A percentile compares a stretch with the other conserved stretches of the same genome.
These are phyloP conservation scores for Alternaria metachromatica DNA, from an alignment of 2,329 filamentous ascomycete genomes.

Conservation along the genomic window DNA sequence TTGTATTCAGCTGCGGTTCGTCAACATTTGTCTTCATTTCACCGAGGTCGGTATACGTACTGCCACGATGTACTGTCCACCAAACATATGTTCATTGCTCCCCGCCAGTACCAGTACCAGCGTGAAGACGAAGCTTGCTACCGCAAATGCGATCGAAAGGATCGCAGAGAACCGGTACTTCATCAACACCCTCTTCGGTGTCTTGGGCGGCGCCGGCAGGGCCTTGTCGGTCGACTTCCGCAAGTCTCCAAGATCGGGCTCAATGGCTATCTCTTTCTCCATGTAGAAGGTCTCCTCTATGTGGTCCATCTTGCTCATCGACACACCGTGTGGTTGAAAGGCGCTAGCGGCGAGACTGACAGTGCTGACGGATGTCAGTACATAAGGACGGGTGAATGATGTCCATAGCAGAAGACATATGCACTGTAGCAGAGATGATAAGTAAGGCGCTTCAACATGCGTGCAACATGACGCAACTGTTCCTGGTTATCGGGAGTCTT, in stretches of 20 bases:
- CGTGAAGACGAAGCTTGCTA: slow-evolving; percentile 22
- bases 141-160: slow-evolving; percentile 16
- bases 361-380: background rate
- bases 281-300: slow-evolving; percentile 10
- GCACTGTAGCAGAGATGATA: background rate
- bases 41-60: slow-evolving; percentile 13
- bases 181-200: slow-evolving; percentile 25
- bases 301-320: background rate
- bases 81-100: slow-evolving; percentile 12
- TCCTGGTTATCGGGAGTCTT: background rate
- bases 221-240: slow-evolving; percentile 27
- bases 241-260: slow-evolving; percentile 31
- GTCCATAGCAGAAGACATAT: background rate
- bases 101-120: slow-evolving; percentile 28
- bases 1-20: background rate
- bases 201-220: slow-evolving; percentile 24
- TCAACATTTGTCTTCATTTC: background rate
- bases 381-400: background rate
- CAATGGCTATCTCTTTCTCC: slow-evolving; percentile 17
- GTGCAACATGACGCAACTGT: slow-evolving; percentile 5
- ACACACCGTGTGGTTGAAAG: background rate
- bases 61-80: slow-evolving; percentile 24
- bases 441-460: background rate
- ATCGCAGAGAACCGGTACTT: slow-evolving; percentile 31
- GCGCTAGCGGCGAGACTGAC: background rate